Conservation (phyloP, 306 rosid genomes). For the peach (Prunus persica) region DNA sequence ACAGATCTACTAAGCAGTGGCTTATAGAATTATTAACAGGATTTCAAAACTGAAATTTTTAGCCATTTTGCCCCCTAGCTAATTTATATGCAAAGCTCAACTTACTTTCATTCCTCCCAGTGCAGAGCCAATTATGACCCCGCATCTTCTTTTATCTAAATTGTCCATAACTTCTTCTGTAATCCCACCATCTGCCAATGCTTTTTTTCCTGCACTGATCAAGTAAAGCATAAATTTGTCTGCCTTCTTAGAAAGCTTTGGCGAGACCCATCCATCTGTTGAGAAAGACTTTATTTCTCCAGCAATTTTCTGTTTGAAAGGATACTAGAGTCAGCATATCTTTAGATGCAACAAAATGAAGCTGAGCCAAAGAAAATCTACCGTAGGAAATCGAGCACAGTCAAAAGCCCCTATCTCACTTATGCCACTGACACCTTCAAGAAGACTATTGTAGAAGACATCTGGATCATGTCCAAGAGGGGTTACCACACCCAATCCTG, state of each 20-base stretch:
- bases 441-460: conserved; percentile 68
- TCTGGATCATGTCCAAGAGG: conserved; percentile 80
- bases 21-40: too few species aligned
- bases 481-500: conserved; percentile 78
- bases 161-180: conserved; percentile 52
- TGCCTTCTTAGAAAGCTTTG: conserved; percentile 64
- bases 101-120: conserved; percentile 78
- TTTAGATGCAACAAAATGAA: not conserved
- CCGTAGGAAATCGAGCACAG: conserved; percentile 66
- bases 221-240: conserved; percentile 74
- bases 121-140: conserved; percentile 76
- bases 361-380: conserved; percentile 13
- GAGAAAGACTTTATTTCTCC: conserved; percentile 80
- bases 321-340: not conserved
- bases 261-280: conserved; percentile 68
- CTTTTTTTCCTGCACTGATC: conserved; percentile 76
- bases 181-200: conserved; percentile 68
- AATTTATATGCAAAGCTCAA: not conserved
- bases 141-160: conserved; percentile 60
- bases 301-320: conserved; percentile 56
- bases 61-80: not conserved
- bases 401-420: conserved; percentile 75
- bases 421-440: conserved; percentile 72
- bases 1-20: too few species aligned
- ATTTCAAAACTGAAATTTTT: not conserved